Conservation (phyloP, 208 protist genomes). For the Wallacemonas sp. region DNA sequence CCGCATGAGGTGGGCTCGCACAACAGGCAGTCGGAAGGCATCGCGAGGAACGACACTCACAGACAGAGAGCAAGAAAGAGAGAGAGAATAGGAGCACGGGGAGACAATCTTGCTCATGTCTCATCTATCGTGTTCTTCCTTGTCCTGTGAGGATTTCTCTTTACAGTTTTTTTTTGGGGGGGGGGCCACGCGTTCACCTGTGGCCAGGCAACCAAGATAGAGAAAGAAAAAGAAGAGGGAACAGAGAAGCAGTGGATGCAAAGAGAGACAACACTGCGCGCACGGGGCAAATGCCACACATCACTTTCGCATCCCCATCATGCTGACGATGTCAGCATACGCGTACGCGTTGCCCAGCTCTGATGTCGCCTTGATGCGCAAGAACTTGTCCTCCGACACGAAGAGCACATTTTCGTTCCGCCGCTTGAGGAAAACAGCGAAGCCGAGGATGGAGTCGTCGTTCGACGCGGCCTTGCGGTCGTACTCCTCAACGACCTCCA, state of each 20-base stretch:
- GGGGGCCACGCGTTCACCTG: too few relatives aligned
- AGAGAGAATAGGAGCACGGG: too few relatives aligned
- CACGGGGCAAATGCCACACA: neutral
- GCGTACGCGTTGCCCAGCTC: constrained; percentile 59
- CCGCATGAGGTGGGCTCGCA: too few relatives aligned
- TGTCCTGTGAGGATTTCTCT: too few relatives aligned
- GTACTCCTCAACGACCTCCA: constrained; percentile 62
- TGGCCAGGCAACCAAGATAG: neutral
- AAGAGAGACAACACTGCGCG: neutral
- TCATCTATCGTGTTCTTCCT: too few relatives aligned
- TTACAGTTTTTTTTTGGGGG: too few relatives aligned
- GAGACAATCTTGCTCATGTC: too few relatives aligned
- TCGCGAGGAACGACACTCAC: too few relatives aligned
- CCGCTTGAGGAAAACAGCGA: constrained; percentile 67
- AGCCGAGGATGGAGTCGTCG: constrained; percentile 84
- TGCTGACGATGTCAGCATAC: constrained; percentile 41
- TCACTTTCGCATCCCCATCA: constrained; percentile 38
- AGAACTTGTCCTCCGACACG: constrained; percentile 82
- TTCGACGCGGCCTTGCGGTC: constrained; percentile 48
- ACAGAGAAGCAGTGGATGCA: constrained; percentile 12
- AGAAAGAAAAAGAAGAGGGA: constrained; percentile 26
- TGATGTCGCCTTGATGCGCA: constrained; percentile 66
- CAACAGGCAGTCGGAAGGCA: too few relatives aligned
- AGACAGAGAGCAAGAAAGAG: too few relatives aligned
- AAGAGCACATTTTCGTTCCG: constrained; percentile 52